Base-by-base conservation (phyloP, 2,329 filamentous ascomycete species). In the Lecanicillium sp. region DNA sequence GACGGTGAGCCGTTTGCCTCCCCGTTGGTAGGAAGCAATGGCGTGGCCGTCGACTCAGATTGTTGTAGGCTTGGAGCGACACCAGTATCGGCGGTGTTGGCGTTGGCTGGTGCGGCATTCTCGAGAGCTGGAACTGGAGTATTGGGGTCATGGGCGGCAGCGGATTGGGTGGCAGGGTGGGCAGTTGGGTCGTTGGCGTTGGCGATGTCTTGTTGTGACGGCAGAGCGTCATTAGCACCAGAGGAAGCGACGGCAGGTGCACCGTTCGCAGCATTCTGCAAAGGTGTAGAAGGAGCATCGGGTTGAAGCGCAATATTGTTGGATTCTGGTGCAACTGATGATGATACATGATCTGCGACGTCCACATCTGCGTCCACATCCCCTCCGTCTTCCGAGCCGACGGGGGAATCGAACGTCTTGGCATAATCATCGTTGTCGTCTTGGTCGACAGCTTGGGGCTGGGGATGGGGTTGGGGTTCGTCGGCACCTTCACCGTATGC, bases 401-500 rank as follows among this genome's bases (percentile, higher is more conserved):
- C 59, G 41, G 67, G 65, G 41, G 70, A 72, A 55, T 72, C 65
- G 63, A 71, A 69, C 28, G 61, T 67, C 53, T 65, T 71, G 49
- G 66, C 65, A 58, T 72, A 69, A 48, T 72, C 68, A 25, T 25
- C 22, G 53, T 60, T 64, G 55, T 61, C 54, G 33, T 34, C 46
- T n/a, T 39, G 39, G 32, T 49, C 42, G 29, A 50, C 55, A 28
- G 48, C 44, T 15, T 50, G 51, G 22, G 44, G 41, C 36, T 54
- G 53, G 40, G 51, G 50, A 43, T 22, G 25, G 49, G 45, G 36
- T 51, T 56, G 32, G 30, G 45, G 43, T 25, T 60, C 56, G 32
- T 49, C 46, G 31, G 57, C 55, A 41, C 62, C 57, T 36, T 67
- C 62, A 52, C 56, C 61, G 53, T 73, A 72, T 19, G 61, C 60